Conservation (phyloP, 164 flowering plant species). For the Tinospora cordifolia region DNA sequence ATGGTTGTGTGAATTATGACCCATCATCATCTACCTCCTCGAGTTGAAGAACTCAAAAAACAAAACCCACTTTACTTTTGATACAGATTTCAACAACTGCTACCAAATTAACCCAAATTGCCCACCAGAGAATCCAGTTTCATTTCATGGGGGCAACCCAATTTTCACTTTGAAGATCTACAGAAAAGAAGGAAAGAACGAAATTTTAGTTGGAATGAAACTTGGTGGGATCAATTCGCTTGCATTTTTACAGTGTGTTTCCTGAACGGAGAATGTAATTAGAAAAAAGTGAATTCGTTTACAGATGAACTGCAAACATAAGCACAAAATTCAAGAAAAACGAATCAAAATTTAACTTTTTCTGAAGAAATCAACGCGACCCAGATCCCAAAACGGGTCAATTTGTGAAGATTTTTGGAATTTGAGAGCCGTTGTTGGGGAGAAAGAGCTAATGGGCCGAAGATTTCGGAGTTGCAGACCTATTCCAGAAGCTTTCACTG, state of each 20-base stretch:
- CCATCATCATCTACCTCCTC: slow-evolving; percentile 7
- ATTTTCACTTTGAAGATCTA: not conserved
- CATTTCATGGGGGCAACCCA: slow-evolving; percentile 5
- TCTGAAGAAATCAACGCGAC: slow-evolving; percentile 7
- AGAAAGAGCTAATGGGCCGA: not conserved
- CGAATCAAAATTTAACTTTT: slow-evolving; percentile 1
- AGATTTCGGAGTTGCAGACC: not conserved
- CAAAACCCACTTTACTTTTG: slow-evolving; percentile 4
- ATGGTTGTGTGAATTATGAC: slow-evolving; percentile 13
- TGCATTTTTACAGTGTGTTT: not conserved
- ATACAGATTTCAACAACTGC: not conserved
- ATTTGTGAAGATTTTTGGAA: not conserved
- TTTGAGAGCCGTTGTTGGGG: not conserved
- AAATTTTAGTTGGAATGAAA: too few species aligned
- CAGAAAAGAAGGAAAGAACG: too few species aligned
- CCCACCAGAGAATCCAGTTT: not conserved
- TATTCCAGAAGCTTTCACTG: not conserved
- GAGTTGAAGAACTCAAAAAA: not conserved
- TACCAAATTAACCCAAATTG: not conserved
- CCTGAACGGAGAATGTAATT: not conserved
- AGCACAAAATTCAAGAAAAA: not conserved
- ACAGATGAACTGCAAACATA: not conserved
- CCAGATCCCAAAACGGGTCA: slow-evolving; percentile 15
- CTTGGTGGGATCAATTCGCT: not conserved
- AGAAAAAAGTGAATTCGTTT: slow-evolving; percentile 1